Percentiles rank a stretch among this genome's conserved stretches.
Conservation (phyloP, 768 basidiomycete species). For the Dioszegia hungarica region DNA sequence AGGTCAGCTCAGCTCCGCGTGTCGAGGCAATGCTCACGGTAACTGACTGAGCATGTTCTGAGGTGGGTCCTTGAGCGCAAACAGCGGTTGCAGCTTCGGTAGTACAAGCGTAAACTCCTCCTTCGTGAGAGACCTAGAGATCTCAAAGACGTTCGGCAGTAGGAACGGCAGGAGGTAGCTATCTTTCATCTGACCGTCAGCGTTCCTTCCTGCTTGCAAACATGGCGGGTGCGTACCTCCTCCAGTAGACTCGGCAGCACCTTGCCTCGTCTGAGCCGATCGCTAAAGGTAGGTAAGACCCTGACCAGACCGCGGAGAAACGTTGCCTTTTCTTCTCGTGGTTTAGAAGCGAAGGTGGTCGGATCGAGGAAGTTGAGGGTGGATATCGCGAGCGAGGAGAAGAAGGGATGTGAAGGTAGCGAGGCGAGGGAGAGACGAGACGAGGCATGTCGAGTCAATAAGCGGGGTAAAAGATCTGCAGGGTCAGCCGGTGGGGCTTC, state of each 20-base stretch:
- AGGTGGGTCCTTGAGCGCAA: slow-evolving; percentile 85
- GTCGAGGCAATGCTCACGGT: background rate
- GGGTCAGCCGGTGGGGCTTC: background rate
- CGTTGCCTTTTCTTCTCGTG: slow-evolving; percentile 89
- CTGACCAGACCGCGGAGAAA: slow-evolving; percentile 84
- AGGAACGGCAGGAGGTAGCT: slow-evolving; percentile 87
- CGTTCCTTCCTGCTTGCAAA: background rate
- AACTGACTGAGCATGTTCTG: slow-evolving; percentile 78
- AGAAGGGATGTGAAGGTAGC: slow-evolving; percentile 80
- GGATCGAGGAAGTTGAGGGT: slow-evolving; percentile 94
- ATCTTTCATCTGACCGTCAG: slow-evolving; percentile 61
- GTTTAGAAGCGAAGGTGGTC: slow-evolving; percentile 88
- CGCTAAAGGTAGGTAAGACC: slow-evolving; percentile 79
- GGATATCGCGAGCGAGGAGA: slow-evolving; percentile 90
- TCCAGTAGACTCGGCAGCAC: slow-evolving; percentile 87
- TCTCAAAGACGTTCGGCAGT: slow-evolving; percentile 89
- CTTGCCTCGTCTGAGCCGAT: slow-evolving; percentile 78
- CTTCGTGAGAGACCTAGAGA: slow-evolving; percentile 70
- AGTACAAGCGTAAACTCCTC: slow-evolving; percentile 79
- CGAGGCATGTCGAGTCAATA: slow-evolving; percentile 73
- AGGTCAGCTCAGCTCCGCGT: background rate
- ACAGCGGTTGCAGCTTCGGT: slow-evolving; percentile 83
- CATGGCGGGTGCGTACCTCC: slow-evolving; percentile 65
- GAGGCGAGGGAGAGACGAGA: slow-evolving; percentile 71
- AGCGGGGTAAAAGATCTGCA: slow-evolving; percentile 68